Conservation (phyloP, 768 basidiomycete genomes). For the Pholiota conissans region DNA sequence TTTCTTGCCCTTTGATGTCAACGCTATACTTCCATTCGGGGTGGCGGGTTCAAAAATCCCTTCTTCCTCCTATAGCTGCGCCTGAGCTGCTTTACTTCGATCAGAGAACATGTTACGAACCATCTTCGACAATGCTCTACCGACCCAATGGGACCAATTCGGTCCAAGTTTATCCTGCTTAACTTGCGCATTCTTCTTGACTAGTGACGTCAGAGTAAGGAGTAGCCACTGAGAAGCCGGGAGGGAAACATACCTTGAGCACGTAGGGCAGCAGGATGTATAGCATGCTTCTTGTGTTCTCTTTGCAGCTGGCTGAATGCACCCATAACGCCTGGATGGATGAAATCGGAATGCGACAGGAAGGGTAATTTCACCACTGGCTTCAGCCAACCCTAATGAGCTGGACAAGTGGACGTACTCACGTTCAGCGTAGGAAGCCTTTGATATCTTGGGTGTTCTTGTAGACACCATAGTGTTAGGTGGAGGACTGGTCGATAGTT, state of each 20-base stretch:
- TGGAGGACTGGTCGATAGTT: neutral
- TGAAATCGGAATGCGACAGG: neutral
- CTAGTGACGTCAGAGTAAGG: slow-evolving; percentile 18
- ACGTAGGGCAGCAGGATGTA: slow-evolving; percentile 46
- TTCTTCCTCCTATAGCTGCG: slow-evolving; percentile 35
- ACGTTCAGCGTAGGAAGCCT: slow-evolving; percentile 25
- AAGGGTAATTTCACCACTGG: neutral
- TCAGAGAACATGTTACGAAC: slow-evolving; percentile 25
- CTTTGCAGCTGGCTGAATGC: slow-evolving; percentile 45
- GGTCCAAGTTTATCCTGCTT: slow-evolving; percentile 47
- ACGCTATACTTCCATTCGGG: slow-evolving; percentile 33
- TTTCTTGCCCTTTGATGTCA: slow-evolving; percentile 47
- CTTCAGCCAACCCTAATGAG: neutral
- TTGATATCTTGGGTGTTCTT: slow-evolving; percentile 14
- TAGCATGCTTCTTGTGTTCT: slow-evolving; percentile 42
- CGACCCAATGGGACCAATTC: slow-evolving; percentile 49
- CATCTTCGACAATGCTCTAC: slow-evolving; percentile 43
- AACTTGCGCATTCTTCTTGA: slow-evolving; percentile 44
- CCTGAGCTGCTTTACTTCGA: neutral
- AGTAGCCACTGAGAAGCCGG: neutral
- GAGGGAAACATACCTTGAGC: slow-evolving; percentile 30
- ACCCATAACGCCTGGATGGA: slow-evolving; percentile 42
- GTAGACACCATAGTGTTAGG: slow-evolving; percentile 13
- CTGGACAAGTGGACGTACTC: neutral
- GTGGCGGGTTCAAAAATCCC: slow-evolving; percentile 40